Evolutionary conservation across 176 grass and related monocot genomes (phyloP), one percentile per base, ranked within the genome.

Genomic region (Pontederia paniculata): DNA sequence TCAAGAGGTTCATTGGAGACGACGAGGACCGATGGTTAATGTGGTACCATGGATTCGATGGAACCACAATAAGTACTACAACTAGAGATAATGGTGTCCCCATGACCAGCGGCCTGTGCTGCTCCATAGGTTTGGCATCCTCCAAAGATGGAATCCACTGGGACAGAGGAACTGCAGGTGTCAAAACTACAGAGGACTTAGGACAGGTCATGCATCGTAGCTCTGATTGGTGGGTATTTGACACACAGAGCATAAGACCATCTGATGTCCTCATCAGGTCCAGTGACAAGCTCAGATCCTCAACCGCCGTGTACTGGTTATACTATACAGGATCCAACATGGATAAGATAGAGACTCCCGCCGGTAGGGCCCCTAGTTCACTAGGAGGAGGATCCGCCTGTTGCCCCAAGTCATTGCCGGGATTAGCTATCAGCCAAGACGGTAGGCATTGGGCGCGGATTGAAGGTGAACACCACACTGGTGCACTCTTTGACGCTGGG

Each of bases 361-460:
- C 53, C 48, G 48, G 53, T 22, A 69, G 47, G 17, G 79, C 52
- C 57, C 44, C 28, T 37, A 37, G 28, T 6, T 37, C 28, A 6
- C 28, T 42, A 16, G 44, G 44, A 13, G 42, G 14, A 2, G 10
- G 9, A 10, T 48, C 44, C 23, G 42, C 17, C 42, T 14, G 44
- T 63, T 45, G 43, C 10, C 67, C 70, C 54, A 64, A 67, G 18
- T 82, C 80, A 25, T 52, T 87, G 17, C 80, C 83, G 0, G 83
- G 93, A 2, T 77, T 97, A 17, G 93, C 86, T 23, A 88, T 97
- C 65, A 97, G 83, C 61, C 80, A 91, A 77, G 86, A 97, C 44
- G 83, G 93, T 2, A 64, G 76, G 60, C 80, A 97, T 42, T 97
- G 91, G 91, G 91, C 82, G n/a, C 73, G 86, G 55, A 84, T 96